These are phyloP conservation scores for Pseudocercospora eumusae DNA, from an alignment of 2,329 filamentous ascomycete genomes.

Conservation along the genomic window DNA sequence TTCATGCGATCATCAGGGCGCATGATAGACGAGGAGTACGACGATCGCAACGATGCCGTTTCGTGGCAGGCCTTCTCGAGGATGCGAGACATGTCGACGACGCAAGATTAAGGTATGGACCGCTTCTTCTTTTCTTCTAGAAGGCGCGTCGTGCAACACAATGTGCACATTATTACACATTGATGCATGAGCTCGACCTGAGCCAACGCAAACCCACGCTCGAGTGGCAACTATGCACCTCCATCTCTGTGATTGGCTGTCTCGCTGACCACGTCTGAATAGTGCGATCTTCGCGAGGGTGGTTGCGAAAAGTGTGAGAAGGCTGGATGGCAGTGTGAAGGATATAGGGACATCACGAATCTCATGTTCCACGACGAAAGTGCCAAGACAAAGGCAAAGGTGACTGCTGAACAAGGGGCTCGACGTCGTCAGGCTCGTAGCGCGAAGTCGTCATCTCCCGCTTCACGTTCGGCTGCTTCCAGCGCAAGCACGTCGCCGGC, in stretches of 20 bases:
- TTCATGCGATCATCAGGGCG: not conserved
- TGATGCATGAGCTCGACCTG: no score
- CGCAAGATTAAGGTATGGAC: constrained; percentile 30
- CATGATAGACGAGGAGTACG: not conserved
- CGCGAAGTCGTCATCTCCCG: constrained; percentile 5
- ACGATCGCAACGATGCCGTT: constrained; percentile 19
- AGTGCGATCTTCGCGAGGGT: constrained; percentile 22
- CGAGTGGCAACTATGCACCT: not conserved
- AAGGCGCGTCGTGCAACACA: not conserved
- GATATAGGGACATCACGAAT: constrained; percentile 19
- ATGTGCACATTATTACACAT: not conserved
- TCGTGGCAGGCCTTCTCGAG: constrained; percentile 21
- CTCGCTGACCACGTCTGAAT: constrained; percentile 16
- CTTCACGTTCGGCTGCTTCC: constrained; percentile 2
- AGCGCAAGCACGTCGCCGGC: constrained; percentile 7
- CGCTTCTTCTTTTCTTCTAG: constrained; percentile 2
- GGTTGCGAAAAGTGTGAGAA: constrained; percentile 25
- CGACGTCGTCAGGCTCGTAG: constrained; percentile 14
- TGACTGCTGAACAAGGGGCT: constrained; percentile 18
- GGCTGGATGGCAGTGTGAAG: constrained; percentile 23
- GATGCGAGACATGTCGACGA: constrained; percentile 28
- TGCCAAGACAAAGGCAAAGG: constrained; percentile 20
- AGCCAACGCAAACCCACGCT: no score
- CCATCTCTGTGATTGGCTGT: constrained; percentile 13
- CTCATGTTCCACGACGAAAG: constrained; percentile 26